Evolutionary conservation across 768 basidiomycete species (phyloP), one percentile per base, ranked within the genome.

Genomic region (Rhizopogon vesiculosus): DNA sequence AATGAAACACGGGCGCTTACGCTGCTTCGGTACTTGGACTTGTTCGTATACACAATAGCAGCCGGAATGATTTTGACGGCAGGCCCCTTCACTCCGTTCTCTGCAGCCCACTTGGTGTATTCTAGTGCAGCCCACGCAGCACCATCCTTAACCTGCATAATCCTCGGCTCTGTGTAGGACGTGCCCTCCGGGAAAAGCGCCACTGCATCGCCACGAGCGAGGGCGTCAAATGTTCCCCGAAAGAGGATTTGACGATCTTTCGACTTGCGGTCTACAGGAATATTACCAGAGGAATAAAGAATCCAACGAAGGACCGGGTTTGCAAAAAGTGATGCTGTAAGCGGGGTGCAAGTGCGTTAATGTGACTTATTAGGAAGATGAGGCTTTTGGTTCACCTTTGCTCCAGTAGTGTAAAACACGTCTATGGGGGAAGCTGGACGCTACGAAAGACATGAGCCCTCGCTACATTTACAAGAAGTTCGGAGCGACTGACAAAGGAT

Each of bases 121-220:
- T 98, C 97, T 60, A 98, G 77, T 5, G 94, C 91, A 48, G 93
- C 88, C 94, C 94, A 98, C 10, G 94, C 85, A 35, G 91, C 90
- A 29, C 96, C 96, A 63, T 98, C 95, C 66, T 91, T 91, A 64
- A 92, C 83, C 59, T 93, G 89, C 82, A 95, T 87, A 62, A 98
- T 92, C 54, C 85, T 81, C 9, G 95, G 93, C 65, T 94, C 92
- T 3, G 94, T 97, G 71, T 98, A 96, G 64, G 87, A 89, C 18
- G 89, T 91, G 42, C 93, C 93, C 70, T 96, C 93, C 7, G 93
- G 93, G 68, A 99, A 99, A 42, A 98, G 78, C 7, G 93, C 96
- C 53, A 99, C 91, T 18, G 85, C 90, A 58, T 86, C 79, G 15
- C 89, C 91, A n/a, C 75, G 75, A 16, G 84, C 78, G 41, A 99